Percentiles rank a stretch among this genome's conserved stretches.
These are phyloP conservation scores for Lantana camara DNA, from an alignment of 257 asterid genomes.

Conservation along the genomic window DNA sequence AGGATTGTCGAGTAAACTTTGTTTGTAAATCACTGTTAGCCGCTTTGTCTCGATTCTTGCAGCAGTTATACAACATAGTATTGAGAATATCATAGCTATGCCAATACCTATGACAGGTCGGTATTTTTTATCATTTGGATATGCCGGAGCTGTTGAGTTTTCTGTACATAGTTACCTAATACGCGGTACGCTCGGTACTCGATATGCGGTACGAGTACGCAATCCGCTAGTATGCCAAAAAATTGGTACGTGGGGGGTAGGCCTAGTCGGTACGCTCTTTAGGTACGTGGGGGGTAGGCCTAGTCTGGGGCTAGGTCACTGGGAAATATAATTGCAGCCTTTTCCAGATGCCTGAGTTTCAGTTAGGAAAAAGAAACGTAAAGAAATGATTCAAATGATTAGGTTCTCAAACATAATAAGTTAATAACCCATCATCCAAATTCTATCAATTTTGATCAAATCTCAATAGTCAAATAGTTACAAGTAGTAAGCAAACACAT, in stretches of 20 bases:
- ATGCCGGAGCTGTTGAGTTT: too few species aligned
- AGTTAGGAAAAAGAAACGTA: too few species aligned
- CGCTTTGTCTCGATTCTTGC: constrained; percentile 49
- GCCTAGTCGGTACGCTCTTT: constrained; percentile 31
- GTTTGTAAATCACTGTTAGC: constrained; percentile 28
- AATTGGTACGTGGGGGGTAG: too few species aligned
- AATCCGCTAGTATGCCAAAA: not conserved
- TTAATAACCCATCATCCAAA: too few species aligned
- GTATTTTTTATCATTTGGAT: not conserved
- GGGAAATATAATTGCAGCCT: constrained; percentile 14
- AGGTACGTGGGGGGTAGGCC: constrained; percentile 37
- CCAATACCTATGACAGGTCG: constrained; percentile 49
- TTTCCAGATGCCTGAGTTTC: constrained; percentile 13
- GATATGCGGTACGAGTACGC: not conserved
- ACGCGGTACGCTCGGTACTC: not conserved
- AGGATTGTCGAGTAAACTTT: constrained; percentile 37
- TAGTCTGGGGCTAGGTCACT: constrained; percentile 39
- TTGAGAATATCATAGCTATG: constrained; percentile 41
- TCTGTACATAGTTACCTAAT: too few species aligned
- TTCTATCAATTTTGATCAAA: too few species aligned
- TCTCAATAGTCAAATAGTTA: too few species aligned
- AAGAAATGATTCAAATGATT: too few species aligned
- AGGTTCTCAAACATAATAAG: too few species aligned
- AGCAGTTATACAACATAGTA: constrained; percentile 55
- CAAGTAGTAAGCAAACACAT: not conserved